Base-by-base conservation (phyloP, 257 asterid genomes). In the Solanum paucissectum region DNA sequence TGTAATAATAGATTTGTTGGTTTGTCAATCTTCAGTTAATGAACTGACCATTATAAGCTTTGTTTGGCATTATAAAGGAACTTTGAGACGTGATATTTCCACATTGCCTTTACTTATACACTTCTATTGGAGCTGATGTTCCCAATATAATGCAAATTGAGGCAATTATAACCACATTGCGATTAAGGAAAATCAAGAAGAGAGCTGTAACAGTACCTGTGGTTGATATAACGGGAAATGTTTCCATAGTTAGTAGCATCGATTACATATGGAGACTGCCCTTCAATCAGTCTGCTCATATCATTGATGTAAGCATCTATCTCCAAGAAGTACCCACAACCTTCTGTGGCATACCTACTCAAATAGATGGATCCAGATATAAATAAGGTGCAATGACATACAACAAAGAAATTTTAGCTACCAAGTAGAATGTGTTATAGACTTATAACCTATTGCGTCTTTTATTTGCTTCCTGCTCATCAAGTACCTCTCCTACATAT, bases 181-280 rank as follows among this genome's bases (percentile, higher is more conserved):
- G 1, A 44, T 14, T 32, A 86, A 82, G 46, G 29, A 10, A 72
- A 27, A 46, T 49, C 72, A 46, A 86, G 58, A 32, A 37, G 55
- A 71, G 33, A 87, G 75, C 20, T 46, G 33, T 62, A 87, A 86
- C 64, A 90, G 94, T 89, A 97, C 99, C 99, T 94, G 92, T 97
- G 99, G 91, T 97, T 97, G 90, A 97, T 95, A 93, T 94, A 96
- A 37, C 99, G 98, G n/a, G 99, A 94, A 88, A 97, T 92, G 79
- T 96, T 97, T 89, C 99, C 99, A 87, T 93, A 92, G 86, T 92
- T 93, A 60, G 96, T 97, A 60, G 99, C 93, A 89, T 97, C 99
- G 69, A 97, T 94, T 82, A 94, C 98, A 88, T 91, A 94, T 9
- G 97, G 91, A 49, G 75, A 93, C 87, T 94, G 95, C 87, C 94